Evolutionary conservation across 106 monocot genomes (phyloP).

Genomic region (Dioscorea zingiberensis): DNA sequence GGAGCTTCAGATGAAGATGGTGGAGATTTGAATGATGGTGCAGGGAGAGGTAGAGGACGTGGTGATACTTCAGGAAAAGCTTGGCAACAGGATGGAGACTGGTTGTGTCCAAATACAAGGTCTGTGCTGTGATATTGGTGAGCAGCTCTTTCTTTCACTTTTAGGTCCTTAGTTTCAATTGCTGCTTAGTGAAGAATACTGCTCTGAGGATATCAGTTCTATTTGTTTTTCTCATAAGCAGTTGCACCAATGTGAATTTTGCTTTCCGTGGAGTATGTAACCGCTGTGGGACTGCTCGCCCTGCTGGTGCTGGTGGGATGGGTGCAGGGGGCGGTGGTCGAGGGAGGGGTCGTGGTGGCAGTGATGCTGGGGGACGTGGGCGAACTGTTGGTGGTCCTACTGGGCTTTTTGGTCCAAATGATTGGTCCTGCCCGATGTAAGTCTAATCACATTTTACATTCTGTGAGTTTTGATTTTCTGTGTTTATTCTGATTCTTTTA

Average conservation of each 20-base stretch:
- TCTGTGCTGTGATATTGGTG: slow-evolving; percentile 98
- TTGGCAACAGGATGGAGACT: slow-evolving; percentile 99
- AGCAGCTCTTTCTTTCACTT: slow-evolving; percentile 65
- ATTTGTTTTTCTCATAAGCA: slow-evolving; percentile 24
- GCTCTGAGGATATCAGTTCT: too few relatives aligned
- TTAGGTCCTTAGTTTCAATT: slow-evolving; percentile 3
- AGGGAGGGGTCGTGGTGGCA: slow-evolving; percentile 55
- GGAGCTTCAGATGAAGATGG: slow-evolving; percentile 27
- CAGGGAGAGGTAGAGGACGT: slow-evolving; percentile 68
- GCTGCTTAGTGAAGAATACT: background rate
- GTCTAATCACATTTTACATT: slow-evolving; percentile 1
- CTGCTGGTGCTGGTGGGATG: slow-evolving; percentile 80
- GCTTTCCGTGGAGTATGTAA: slow-evolving; percentile 99
- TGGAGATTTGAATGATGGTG: slow-evolving; percentile 27
- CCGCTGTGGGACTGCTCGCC: slow-evolving; percentile 92
- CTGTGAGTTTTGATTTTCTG: background rate
- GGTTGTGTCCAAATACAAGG: slow-evolving; percentile 99
- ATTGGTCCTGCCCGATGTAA: slow-evolving; percentile 99
- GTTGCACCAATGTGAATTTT: slow-evolving; percentile 98
- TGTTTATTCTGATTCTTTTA: too few relatives aligned
- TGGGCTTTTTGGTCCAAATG: slow-evolving; percentile 98
- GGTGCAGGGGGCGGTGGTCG: slow-evolving; percentile 55
- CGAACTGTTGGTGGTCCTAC: slow-evolving; percentile 58
- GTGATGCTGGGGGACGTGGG: slow-evolving; percentile 48
- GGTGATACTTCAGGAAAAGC: slow-evolving; percentile 70